Base-by-base conservation (phyloP, 148 eudicot species). In the Camellia japonica region DNA sequence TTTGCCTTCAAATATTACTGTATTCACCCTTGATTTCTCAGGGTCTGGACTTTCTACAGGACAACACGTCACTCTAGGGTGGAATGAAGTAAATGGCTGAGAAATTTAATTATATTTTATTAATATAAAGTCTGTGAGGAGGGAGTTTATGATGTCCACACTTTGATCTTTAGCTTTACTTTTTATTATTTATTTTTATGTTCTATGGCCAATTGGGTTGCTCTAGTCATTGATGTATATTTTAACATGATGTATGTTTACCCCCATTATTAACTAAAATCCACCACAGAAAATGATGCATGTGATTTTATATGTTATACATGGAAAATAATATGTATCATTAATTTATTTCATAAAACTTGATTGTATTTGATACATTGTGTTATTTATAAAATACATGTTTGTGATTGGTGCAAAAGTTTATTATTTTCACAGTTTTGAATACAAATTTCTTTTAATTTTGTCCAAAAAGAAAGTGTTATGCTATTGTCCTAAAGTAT, bases 11-110 rank as follows among this genome's bases (percentile, higher is more conserved):
- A 96, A 96, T 79, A 92, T 96, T 55, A 88, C 94, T 52, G 94
- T 91, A 66, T 91, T 91, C 80, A 86, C 94, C 76, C 93, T 96
- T 79, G 99, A 96, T 86, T 96, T 96, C 84, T 96, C 98, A 61
- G 98, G 99, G 73, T 96, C 98, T 79, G 99, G 99, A 75, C 90
- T 92, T 72, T 93, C 99, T 81, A 98, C 98, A 65, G 99, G 99
- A 81, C 98, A 96, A 80, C 95, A 96, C 86, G 99, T 96, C 61
- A 92, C 94, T 61, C 80, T 96, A 23, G 99, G 99, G 60, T 96
- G 99, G 97, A 90, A 96, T 74, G 99, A 96, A 89, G 99, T 93
- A 80, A 92, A 90, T 82, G 78, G 77, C 62, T 77, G 20, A 71
- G 46, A 61, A 46, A 56, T 80, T 74, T 42, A 30, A 16, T 30